Base-by-base conservation (phyloP, 371 early-diverging fungal species). In the Syncephalastrum contaminatum region DNA sequence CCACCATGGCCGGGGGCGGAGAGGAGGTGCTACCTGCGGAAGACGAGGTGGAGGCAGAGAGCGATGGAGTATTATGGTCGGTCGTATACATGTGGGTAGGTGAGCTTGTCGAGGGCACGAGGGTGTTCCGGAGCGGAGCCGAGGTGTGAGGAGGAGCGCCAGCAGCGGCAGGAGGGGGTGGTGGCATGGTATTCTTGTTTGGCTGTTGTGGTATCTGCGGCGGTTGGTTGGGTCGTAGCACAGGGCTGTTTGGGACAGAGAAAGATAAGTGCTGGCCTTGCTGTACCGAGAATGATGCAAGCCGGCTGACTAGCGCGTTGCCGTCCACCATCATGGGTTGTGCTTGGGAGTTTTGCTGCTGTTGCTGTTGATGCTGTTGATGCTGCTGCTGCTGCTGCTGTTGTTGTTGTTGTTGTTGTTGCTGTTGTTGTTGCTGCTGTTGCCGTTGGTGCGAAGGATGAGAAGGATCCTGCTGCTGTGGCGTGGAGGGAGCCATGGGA, bases 121-220 rank as follows among this genome's bases (percentile, higher is more conserved):
- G 58, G 2, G 55, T 45, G 46, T 48, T 58, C 41, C 40, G 46
- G 27, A 75, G 45, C 20, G 36, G 10, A 30, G 36, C 36, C 36
- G 36, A 30, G 12, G 36, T 8, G 10, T 30, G 36, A 30, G 36
- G 36, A 30, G 36, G 36, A 30, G 57, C 72, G 3, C 66, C 58
- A 15, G 67, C 21, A 3, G 72, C 70, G 16, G 65, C 63, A 39
- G 64, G 43, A 27, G 74, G 66, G 5, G 74, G 78, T 7, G 77
- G 77, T 12, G 73, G 73, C 48, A 74, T 72, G 54, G 7, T 36
- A 20, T 16, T 18, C 8, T 27, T 51, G 40, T 20, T 43, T 58
- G 36, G 51, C 25, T 54, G 47, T 36, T 45, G 64, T 24, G 52
- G 20, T 20, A 42, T 46, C 20, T 59, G 49, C 10, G 27, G 54